These are phyloP conservation scores for Diutina sp. DNA, from an alignment of 1,139 yeast genomes.

Conservation along the genomic window DNA sequence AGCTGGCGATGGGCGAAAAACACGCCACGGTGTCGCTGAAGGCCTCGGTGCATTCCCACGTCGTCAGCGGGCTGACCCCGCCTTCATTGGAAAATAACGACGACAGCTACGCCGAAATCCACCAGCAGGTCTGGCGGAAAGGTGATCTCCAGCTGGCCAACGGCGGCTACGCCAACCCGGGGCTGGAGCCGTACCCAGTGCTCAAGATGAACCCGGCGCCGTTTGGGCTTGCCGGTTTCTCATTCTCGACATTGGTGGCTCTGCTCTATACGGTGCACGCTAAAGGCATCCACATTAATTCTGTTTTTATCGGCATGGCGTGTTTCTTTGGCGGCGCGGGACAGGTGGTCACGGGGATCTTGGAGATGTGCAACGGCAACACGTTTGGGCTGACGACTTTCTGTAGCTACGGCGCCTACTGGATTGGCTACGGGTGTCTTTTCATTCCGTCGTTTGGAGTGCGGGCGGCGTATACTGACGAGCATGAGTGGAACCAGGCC, in stretches of 20 bases:
- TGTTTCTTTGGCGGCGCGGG: conserved; percentile 1
- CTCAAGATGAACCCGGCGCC: neutral
- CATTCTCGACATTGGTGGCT: neutral
- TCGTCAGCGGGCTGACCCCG: neutral
- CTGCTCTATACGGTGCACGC: conserved; percentile 1
- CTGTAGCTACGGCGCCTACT: neutral
- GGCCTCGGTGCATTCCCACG: neutral
- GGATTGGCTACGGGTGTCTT: neutral
- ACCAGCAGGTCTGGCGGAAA: neutral
- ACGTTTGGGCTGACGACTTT: conserved; percentile 2
- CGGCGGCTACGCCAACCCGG: neutral
- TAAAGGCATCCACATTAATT: neutral
- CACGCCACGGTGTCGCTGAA: neutral
- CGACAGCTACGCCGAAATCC: neutral
- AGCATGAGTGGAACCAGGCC: neutral
- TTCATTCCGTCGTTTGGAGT: neutral
- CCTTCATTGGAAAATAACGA: neutral
- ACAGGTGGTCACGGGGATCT: neutral
- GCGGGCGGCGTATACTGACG: neutral
- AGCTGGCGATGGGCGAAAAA: neutral
- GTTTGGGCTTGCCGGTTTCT: neutral
- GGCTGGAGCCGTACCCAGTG: neutral
- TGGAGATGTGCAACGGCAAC: neutral
- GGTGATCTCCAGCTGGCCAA: neutral
- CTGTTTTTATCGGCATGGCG: neutral